Conservation (phyloP, 306 rosid species). For the Hippophae rhamnoides region DNA sequence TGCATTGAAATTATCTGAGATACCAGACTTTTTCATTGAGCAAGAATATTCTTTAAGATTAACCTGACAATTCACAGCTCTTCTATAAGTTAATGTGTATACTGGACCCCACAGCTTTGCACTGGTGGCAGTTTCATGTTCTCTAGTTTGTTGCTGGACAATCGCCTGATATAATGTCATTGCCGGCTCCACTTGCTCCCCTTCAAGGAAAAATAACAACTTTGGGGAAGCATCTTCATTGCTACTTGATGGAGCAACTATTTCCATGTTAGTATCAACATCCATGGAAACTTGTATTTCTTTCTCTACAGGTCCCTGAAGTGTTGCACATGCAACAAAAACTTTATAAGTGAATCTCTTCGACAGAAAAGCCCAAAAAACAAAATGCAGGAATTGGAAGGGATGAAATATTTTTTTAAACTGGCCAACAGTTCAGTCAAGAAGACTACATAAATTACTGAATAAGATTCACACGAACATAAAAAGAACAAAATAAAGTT, state of each 20-base stretch:
- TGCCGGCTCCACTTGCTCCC: conserved; percentile 46
- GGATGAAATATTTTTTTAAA: not conserved
- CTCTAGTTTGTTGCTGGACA: conserved; percentile 53
- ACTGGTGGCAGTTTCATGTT: conserved; percentile 41
- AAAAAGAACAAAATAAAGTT: too few relatives aligned
- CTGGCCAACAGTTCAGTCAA: too few relatives aligned
- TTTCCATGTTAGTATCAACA: conserved; percentile 30
- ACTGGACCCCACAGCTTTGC: conserved; percentile 65
- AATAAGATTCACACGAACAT: too few relatives aligned
- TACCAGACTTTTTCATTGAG: conserved; percentile 23
- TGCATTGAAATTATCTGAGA: conserved; percentile 29
- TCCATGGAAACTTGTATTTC: conserved; percentile 36
- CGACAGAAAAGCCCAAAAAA: not conserved
- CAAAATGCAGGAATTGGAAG: not conserved
- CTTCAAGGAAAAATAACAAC: conserved; percentile 66
- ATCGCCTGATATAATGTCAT: conserved; percentile 79
- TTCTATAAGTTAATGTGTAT: conserved; percentile 60
- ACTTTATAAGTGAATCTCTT: not conserved
- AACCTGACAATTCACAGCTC: conserved; percentile 26
- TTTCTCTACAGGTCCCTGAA: conserved; percentile 39
- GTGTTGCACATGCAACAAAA: conserved; percentile 13
- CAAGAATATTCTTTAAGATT: conserved; percentile 23
- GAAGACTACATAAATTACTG: too few relatives aligned
- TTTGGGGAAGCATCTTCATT: conserved; percentile 36
- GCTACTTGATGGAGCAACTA: conserved; percentile 35